Percentiles rank a stretch among this genome's conserved stretches.
These are phyloP conservation scores for Friedmanniomyces simplex DNA, from an alignment of 495 filamentous ascomycete genomes.

Conservation along the genomic window DNA sequence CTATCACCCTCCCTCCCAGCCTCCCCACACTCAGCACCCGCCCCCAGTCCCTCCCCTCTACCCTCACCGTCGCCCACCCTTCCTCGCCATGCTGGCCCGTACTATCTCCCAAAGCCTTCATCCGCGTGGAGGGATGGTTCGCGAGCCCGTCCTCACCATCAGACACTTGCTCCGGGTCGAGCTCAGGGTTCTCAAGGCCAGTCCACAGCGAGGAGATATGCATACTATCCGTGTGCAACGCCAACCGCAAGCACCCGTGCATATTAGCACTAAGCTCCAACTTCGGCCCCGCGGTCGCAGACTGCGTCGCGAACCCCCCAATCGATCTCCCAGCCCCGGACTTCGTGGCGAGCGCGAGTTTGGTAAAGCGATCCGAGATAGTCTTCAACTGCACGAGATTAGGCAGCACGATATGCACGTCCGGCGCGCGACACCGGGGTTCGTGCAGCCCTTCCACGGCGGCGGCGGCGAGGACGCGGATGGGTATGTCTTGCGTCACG, in stretches of 20 bases:
- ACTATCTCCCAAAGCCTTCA: slow-evolving; percentile 40
- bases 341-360: slow-evolving; percentile 45
- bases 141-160: slow-evolving; percentile 51
- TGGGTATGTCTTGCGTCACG: slow-evolving; percentile 94
- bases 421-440: slow-evolving; percentile 78
- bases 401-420: slow-evolving; percentile 86
- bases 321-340: neutral
- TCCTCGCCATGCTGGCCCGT: slow-evolving; percentile 46
- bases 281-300: slow-evolving; percentile 40
- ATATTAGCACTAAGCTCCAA: slow-evolving; percentile 80
- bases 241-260: slow-evolving; percentile 71
- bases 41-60: slow-evolving; percentile 89
- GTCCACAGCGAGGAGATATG: slow-evolving; percentile 74
- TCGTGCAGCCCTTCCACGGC: slow-evolving; percentile 81
- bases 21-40: slow-evolving; percentile 80
- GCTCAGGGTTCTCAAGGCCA: slow-evolving; percentile 68
- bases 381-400: slow-evolving; percentile 73
- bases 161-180: slow-evolving; percentile 61
- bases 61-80: slow-evolving; percentile 73
- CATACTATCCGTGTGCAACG: slow-evolving; percentile 66
- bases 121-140: slow-evolving; percentile 63
- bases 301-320: slow-evolving; percentile 6
- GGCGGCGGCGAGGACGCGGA: slow-evolving; percentile 69
- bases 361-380: slow-evolving; percentile 89
- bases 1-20: slow-evolving; percentile 80